phyloP scores from a whole-genome alignment of 495 filamentous ascomycete species.

The Hypomontagnella submonticulosa region DNA sequence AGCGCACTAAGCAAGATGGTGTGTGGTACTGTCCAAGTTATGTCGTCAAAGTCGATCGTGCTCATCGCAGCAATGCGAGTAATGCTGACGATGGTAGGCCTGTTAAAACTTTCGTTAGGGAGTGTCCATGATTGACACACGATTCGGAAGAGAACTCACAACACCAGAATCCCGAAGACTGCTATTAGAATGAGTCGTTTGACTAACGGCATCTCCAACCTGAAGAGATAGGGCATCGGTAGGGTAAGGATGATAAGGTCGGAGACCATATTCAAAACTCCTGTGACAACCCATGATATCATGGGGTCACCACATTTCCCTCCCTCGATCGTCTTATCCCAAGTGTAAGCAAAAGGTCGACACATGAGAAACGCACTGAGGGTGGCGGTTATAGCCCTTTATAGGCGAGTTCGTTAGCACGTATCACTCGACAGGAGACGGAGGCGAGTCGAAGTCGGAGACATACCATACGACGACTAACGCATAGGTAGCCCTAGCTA shows the following conservation, averaged over 20 bases:
- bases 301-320: slow-evolving; percentile 43
- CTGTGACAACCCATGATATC: slow-evolving; percentile 42
- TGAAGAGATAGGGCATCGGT: slow-evolving; percentile 44
- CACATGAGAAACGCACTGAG: slow-evolving; percentile 44
- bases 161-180: slow-evolving; percentile 44
- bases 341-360: slow-evolving; percentile 41
- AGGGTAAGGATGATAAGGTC: slow-evolving; percentile 45
- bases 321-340: slow-evolving; percentile 45
- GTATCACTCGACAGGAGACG: neutral
- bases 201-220: slow-evolving; percentile 38
- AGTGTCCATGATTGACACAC: neutral
- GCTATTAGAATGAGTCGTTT: slow-evolving; percentile 41
- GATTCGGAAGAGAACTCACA: slow-evolving; percentile 28
- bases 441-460: neutral
- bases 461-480: slow-evolving; percentile 42
- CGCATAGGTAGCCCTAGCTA: slow-evolving; percentile 38
- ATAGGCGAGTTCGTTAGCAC: neutral
- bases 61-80: slow-evolving; percentile 40
- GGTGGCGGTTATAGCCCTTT: slow-evolving; percentile 42
- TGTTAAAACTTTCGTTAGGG: neutral
- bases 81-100: slow-evolving; percentile 44
- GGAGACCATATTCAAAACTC: slow-evolving; percentile 44
- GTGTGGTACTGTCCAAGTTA: slow-evolving; percentile 42
- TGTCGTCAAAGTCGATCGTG: slow-evolving; percentile 42
- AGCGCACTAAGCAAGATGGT: slow-evolving; percentile 42